Percentiles rank a stretch among this genome's conserved stretches.
phyloP scores from a whole-genome alignment of 2,329 filamentous ascomycete species.

The Diaporthe ilicicola region DNA sequence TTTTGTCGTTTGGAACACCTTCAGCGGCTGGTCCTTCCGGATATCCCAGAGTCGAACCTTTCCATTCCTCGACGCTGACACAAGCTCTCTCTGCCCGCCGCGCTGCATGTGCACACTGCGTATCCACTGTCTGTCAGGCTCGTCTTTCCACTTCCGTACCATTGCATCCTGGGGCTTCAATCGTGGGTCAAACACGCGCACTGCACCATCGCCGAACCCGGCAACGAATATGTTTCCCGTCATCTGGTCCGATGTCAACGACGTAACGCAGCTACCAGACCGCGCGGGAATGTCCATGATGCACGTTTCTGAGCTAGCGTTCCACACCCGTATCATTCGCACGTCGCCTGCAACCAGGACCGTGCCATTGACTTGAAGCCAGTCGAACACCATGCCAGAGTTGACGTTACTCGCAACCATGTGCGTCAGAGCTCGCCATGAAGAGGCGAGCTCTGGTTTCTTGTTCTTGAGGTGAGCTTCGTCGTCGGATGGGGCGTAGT shows the following conservation, averaged over 20 bases:
- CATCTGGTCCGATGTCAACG: constrained; percentile 95
- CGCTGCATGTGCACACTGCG: constrained; percentile 97
- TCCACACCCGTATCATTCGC: constrained; percentile 95
- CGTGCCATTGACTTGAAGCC: constrained; percentile 97
- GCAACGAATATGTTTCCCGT: constrained; percentile 96
- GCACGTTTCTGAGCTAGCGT: constrained; percentile 91
- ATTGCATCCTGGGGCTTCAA: constrained; percentile 86
- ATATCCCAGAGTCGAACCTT: constrained; percentile 98
- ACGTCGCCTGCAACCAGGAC: constrained; percentile 97
- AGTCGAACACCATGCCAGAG: constrained; percentile 96
- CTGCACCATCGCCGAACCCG: constrained; percentile 93
- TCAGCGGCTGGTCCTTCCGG: constrained; percentile 80
- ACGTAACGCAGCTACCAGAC: constrained; percentile 94
- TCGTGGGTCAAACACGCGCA: constrained; percentile 93
- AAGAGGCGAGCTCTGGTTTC: constrained; percentile 84
- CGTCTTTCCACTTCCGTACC: constrained; percentile 97
- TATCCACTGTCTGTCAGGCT: constrained; percentile 86
- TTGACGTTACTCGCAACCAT: constrained; percentile 94
- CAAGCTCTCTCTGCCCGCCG: constrained; percentile 88
- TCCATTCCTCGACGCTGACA: constrained; percentile 90
- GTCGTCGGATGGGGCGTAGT: constrained; percentile 76
- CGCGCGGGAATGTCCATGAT: constrained; percentile 93
- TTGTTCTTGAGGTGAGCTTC: constrained; percentile 50
- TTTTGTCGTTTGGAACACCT: constrained; percentile 76
- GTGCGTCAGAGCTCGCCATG: constrained; percentile 92